Conservation (phyloP, 176 grass and related monocot genomes). For the Bolboschoenus planiculmis region DNA sequence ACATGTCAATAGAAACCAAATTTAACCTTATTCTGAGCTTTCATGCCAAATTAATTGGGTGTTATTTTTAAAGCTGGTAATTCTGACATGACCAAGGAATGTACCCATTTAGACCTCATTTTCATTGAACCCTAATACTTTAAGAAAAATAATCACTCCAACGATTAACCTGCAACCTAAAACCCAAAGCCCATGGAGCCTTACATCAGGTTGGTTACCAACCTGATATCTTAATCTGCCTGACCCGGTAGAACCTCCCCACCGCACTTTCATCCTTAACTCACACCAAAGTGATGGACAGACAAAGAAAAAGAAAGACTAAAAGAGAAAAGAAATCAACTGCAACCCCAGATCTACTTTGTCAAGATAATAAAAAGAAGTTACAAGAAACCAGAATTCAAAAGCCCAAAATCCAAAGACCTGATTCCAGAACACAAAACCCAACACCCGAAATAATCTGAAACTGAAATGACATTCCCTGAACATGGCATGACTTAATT, state of each 20-base stretch:
- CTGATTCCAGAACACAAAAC: background rate
- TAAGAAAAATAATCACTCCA: background rate
- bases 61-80: background rate
- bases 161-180: background rate
- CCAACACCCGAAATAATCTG: background rate
- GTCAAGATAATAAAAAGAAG: background rate
- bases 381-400: background rate
- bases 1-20: background rate
- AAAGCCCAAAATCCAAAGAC: background rate
- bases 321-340: background rate
- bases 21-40: background rate
- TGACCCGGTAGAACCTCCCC: background rate
- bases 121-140: background rate
- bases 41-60: background rate
- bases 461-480: background rate
- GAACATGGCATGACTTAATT: background rate
- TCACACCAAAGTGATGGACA: background rate
- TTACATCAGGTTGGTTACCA: background rate
- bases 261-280: background rate
- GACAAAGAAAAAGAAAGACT: background rate
- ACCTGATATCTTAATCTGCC: background rate
- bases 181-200: background rate
- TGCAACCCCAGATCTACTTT: background rate
- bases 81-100: background rate
- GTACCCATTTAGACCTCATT: background rate